Evolutionary conservation across 192 early-diverging fungal genomes (phyloP).

Genomic region (Funneliformis mosseae): DNA sequence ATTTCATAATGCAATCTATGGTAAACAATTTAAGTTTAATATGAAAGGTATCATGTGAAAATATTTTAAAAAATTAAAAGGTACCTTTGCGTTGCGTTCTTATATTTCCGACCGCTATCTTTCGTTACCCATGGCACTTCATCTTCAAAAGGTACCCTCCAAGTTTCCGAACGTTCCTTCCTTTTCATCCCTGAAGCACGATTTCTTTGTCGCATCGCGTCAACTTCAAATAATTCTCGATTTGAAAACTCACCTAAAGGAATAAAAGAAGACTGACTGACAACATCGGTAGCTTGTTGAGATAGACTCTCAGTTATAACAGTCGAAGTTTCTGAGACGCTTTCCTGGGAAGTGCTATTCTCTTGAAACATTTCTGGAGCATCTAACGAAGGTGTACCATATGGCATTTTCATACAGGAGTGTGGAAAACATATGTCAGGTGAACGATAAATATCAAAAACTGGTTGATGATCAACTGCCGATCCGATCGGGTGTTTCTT

Average conservation of each 20-base stretch:
- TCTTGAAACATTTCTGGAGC: not conserved
- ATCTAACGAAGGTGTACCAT: not conserved
- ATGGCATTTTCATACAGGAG: not conserved
- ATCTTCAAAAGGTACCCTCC: not conserved
- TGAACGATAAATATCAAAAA: too few species aligned
- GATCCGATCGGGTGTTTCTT: too few species aligned
- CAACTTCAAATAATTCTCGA: not conserved
- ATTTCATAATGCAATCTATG: slow-evolving; percentile 62
- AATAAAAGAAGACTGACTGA: not conserved
- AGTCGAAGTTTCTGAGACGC: not conserved
- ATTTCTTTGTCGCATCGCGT: not conserved
- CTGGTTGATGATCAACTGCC: too few species aligned
- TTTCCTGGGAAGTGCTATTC: not conserved
- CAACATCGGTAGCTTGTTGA: not conserved
- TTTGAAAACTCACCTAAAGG: not conserved
- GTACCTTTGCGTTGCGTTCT: not conserved
- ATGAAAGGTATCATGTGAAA: not conserved
- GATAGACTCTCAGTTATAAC: not conserved
- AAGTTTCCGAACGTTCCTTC: not conserved
- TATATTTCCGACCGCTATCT: not conserved
- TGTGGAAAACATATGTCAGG: too few species aligned
- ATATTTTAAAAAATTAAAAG: not conserved
- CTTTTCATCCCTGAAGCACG: not conserved
- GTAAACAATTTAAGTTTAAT: not conserved
- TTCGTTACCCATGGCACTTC: not conserved